Percentiles rank a stretch among this genome's conserved stretches.
Conservation (phyloP, 495 filamentous ascomycete species). For the Trichocladium uniseriatum region DNA sequence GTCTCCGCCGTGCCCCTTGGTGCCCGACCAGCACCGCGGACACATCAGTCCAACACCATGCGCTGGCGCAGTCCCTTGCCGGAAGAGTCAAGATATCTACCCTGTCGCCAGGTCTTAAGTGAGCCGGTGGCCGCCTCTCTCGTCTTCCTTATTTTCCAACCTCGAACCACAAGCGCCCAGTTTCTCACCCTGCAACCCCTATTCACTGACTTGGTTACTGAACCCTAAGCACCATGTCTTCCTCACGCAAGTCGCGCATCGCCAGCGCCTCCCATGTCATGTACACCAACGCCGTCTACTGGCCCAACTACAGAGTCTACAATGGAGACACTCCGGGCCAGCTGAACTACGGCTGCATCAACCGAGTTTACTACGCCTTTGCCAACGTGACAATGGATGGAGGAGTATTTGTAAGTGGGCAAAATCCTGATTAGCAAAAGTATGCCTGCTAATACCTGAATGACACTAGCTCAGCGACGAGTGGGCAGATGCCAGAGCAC, state of each 20-base stretch:
- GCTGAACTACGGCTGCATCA: conserved; percentile 52
- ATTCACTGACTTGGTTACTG: no score
- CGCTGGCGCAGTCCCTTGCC: conserved; percentile 16
- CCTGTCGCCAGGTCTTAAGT: conserved; percentile 6
- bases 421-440: neutral
- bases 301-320: conserved; percentile 79
- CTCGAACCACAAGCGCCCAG: neutral
- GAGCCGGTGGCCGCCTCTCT: conserved; percentile 7
- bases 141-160: neutral
- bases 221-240: conserved; percentile 17
- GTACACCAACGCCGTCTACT: conserved; percentile 76
- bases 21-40: conserved; percentile 25
- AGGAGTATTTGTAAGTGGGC: conserved; percentile 60
- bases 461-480: conserved; percentile 69
- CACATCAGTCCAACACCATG: conserved; percentile 24
- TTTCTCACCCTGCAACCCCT: no score
- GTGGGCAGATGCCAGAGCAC: conserved; percentile 71
- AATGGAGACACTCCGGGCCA: conserved; percentile 67
- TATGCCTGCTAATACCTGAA: conserved; percentile 15
- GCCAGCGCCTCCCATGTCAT: conserved; percentile 37
- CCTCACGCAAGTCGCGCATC: conserved; percentile 34
- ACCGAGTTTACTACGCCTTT: conserved; percentile 87
- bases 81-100: conserved; percentile 9
- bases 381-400: conserved; percentile 75
- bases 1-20: conserved; percentile 16